phyloP scores from a whole-genome alignment of 2,329 filamentous ascomycete genomes.

The Ophiognomonia clavigignenti-juglandacearum region DNA sequence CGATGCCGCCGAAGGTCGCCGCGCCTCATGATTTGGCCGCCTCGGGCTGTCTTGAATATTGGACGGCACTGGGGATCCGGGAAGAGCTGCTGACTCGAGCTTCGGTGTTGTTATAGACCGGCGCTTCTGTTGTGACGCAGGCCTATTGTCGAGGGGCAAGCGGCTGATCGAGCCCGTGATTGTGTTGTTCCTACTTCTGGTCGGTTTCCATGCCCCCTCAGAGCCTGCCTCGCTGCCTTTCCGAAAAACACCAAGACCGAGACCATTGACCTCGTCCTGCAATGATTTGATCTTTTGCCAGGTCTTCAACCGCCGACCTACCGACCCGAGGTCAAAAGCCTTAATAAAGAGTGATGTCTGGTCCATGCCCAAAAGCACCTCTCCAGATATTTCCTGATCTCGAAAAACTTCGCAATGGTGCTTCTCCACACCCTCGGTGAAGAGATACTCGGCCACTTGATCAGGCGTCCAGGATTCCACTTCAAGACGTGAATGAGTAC shows the following conservation, averaged over 20 bases:
- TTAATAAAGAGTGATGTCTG: constrained; percentile 94
- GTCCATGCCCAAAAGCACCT: constrained; percentile 91
- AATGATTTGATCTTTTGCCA: constrained; percentile 95
- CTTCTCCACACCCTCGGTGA: constrained; percentile 77
- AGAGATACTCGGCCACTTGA: constrained; percentile 85
- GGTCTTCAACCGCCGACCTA: constrained; percentile 83
- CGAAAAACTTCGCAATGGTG: constrained; percentile 90
- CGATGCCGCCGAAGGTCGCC: constrained; percentile 70
- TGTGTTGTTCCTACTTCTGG: constrained; percentile 54
- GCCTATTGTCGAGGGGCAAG: constrained; percentile 37
- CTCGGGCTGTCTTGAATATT: constrained; percentile 39
- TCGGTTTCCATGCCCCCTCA: constrained; percentile 44
- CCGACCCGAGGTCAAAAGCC: constrained; percentile 87
- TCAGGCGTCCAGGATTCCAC: constrained; percentile 75
- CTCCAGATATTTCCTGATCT: constrained; percentile 93
- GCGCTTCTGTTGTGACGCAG: constrained; percentile 43
- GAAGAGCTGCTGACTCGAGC: constrained; percentile 34
- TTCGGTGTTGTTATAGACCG: constrained; percentile 48
- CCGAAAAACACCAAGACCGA: constrained; percentile 36
- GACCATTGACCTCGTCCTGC: constrained; percentile 75
- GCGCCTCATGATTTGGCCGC: constrained; percentile 46
- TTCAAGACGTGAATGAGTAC: constrained; percentile 61
- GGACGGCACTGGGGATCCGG: constrained; percentile 36
- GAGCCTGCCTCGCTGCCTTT: constrained; percentile 54
- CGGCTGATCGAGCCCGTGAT: constrained; percentile 44